Conservation (phyloP, 1,139 yeast species). For the Schizosaccharomyces versatilis region DNA sequence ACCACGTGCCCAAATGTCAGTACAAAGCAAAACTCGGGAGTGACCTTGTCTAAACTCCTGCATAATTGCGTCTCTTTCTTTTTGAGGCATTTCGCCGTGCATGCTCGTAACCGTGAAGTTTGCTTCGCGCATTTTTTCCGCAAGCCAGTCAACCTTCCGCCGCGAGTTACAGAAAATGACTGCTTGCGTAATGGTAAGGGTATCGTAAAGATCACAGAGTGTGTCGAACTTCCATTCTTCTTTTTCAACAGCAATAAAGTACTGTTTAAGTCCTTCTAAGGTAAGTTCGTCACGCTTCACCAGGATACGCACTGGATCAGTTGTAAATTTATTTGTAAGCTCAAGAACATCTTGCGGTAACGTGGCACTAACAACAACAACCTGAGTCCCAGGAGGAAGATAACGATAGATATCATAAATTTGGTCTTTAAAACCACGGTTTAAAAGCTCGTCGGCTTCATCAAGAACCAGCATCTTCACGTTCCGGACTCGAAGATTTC, state of each 20-base stretch:
- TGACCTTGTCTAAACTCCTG: conserved; percentile 96
- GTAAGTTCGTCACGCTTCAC: conserved; percentile 97
- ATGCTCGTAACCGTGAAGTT: conserved; percentile 86
- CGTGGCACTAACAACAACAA: conserved; percentile 88
- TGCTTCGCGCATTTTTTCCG: conserved; percentile 64
- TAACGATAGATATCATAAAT: conserved; percentile 88
- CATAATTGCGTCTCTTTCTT: conserved; percentile 95
- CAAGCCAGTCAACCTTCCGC: conserved; percentile 85
- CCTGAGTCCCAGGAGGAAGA: conserved; percentile 88
- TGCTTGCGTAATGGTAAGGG: conserved; percentile 94
- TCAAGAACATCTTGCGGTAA: conserved; percentile 92
- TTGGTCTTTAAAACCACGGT: conserved; percentile 93
- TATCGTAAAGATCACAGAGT: conserved; percentile 88
- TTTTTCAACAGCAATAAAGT: conserved; percentile 78
- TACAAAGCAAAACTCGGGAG: conserved; percentile 86
- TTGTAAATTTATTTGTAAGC: conserved; percentile 91
- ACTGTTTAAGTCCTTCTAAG: conserved; percentile 94
- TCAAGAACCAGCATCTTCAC: conserved; percentile 93
- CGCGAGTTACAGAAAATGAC: conserved; percentile 98
- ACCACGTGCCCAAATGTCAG: conserved; percentile 98
- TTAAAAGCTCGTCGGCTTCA: conserved; percentile 97
- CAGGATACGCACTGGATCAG: conserved; percentile 87
- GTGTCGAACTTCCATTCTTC: conserved; percentile 90
- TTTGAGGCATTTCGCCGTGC: conserved; percentile 93
- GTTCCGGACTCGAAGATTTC: conserved; percentile 70